phyloP scores from a whole-genome alignment of 2,329 filamentous ascomycete species.

The Emmonsia crescens region DNA sequence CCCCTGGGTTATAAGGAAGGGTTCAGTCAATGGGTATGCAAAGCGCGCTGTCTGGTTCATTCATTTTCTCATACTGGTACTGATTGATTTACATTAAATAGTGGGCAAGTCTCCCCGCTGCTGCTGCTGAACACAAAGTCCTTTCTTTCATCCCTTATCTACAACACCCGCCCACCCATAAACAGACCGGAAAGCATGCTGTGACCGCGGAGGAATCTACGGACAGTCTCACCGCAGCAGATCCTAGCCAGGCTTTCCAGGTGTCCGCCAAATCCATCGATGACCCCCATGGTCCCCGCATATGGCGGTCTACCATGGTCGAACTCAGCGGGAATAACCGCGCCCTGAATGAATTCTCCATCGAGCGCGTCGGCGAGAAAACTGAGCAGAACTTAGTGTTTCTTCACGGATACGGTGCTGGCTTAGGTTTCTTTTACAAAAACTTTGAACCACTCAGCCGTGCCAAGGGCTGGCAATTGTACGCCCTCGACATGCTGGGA shows the following conservation, averaged over 20 bases:
- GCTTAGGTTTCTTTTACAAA: slow-evolving; percentile 95
- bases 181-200: slow-evolving; percentile 44
- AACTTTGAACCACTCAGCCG: slow-evolving; percentile 86
- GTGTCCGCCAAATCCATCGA: slow-evolving; percentile 40
- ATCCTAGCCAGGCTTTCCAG: slow-evolving; percentile 31
- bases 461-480: slow-evolving; percentile 71
- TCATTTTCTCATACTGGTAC: slow-evolving; percentile 8
- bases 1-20: slow-evolving; percentile 87
- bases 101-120: slow-evolving; percentile 80
- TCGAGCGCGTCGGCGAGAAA: slow-evolving; percentile 70
- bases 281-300: slow-evolving; percentile 74
- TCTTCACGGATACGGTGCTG: slow-evolving; percentile 92
- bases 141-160: slow-evolving; percentile 78
- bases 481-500: slow-evolving; percentile 86
- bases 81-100: slow-evolving; percentile 25
- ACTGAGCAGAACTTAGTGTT: slow-evolving; percentile 84
- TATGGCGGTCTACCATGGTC: slow-evolving; percentile 81
- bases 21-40: slow-evolving; percentile 63
- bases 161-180: slow-evolving; percentile 57
- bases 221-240: slow-evolving; percentile 25
- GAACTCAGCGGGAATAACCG: slow-evolving; percentile 74
- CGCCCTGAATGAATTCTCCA: slow-evolving; percentile 82
- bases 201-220: slow-evolving; percentile 6
- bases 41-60: slow-evolving; percentile 4
- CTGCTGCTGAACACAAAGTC: slow-evolving; percentile 76